Evolutionary conservation across 108 stramenopile genomes (phyloP).

Genomic region (Skeletonema menzelii): DNA sequence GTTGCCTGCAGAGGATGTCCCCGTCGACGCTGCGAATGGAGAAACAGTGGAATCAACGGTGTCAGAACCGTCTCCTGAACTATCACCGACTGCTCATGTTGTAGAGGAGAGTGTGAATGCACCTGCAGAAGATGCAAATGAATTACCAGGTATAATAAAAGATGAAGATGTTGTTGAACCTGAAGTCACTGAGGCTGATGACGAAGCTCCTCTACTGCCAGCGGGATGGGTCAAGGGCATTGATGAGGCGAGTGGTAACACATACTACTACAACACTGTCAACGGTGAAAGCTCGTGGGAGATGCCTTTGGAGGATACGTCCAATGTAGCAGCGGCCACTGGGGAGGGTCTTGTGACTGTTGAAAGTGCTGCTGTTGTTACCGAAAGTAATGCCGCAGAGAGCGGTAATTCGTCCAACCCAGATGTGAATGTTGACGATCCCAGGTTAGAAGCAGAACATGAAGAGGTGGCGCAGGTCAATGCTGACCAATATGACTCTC

Average conservation of each 20-base stretch:
- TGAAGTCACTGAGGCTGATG: background rate
- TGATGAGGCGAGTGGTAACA: background rate
- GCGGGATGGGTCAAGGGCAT: background rate
- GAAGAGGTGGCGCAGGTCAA: background rate
- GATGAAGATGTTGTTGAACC: background rate
- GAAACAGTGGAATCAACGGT: slow-evolving; percentile 31
- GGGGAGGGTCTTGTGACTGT: background rate
- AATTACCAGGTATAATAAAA: background rate
- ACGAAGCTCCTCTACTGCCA: background rate
- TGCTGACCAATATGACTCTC: background rate
- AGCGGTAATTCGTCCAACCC: background rate
- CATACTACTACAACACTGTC: slow-evolving; percentile 65
- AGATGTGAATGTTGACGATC: background rate
- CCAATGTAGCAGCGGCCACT: background rate
- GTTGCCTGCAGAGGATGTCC: slow-evolving; percentile 23
- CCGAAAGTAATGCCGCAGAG: background rate
- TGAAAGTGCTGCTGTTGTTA: background rate
- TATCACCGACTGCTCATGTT: slow-evolving; percentile 45
- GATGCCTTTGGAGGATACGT: slow-evolving; percentile 1
- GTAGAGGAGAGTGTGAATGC: slow-evolving; percentile 6
- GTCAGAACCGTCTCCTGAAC: slow-evolving; percentile 55
- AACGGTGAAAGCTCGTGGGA: slow-evolving; percentile 73
- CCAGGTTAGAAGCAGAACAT: background rate
- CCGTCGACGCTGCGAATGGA: background rate
- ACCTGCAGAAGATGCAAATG: background rate